Evolutionary conservation across 176 grass and related monocot species (phyloP).

Genomic region (Chrysopogon serrulatus): DNA sequence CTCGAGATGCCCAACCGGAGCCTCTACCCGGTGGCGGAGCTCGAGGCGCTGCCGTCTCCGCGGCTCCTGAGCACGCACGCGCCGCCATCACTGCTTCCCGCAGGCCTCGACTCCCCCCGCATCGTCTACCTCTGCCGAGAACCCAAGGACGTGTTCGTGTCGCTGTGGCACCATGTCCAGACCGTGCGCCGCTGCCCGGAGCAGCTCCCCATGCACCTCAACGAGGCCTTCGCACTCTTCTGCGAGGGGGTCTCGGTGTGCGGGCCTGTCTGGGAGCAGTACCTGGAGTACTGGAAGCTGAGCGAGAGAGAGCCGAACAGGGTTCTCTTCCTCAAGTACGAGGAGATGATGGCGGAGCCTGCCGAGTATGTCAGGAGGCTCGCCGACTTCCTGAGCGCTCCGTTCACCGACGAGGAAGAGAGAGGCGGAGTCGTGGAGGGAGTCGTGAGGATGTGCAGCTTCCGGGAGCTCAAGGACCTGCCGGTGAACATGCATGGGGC

Average conservation of each 20-base stretch:
- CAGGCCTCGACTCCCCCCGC: neutral
- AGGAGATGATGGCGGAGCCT: neutral
- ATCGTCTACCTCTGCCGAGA: slow-evolving; percentile 3
- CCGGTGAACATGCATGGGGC: neutral
- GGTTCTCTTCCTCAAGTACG: slow-evolving; percentile 20
- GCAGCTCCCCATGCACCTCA: neutral
- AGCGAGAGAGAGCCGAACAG: neutral
- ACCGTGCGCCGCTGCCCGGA: neutral
- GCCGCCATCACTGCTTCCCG: neutral
- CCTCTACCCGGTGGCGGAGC: neutral
- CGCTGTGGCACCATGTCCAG: neutral
- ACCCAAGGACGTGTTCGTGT: slow-evolving; percentile 10
- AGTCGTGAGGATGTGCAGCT: slow-evolving; percentile 12
- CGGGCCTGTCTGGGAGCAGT: slow-evolving; percentile 7
- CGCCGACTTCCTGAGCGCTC: slow-evolving; percentile 1
- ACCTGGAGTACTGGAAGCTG: neutral
- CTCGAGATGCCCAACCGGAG: neutral
- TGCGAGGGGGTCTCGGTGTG: neutral
- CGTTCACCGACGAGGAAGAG: neutral
- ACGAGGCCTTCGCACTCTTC: neutral
- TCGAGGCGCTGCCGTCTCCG: neutral
- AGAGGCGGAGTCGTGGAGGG: neutral
- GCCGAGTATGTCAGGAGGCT: slow-evolving; percentile 3
- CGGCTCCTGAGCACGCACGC: neutral
- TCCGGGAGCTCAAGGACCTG: neutral